Percentiles rank a stretch among this genome's conserved stretches.
Evolutionary conservation across 2,329 filamentous ascomycete genomes (phyloP).

Genomic region (Xylaria arbuscula): DNA sequence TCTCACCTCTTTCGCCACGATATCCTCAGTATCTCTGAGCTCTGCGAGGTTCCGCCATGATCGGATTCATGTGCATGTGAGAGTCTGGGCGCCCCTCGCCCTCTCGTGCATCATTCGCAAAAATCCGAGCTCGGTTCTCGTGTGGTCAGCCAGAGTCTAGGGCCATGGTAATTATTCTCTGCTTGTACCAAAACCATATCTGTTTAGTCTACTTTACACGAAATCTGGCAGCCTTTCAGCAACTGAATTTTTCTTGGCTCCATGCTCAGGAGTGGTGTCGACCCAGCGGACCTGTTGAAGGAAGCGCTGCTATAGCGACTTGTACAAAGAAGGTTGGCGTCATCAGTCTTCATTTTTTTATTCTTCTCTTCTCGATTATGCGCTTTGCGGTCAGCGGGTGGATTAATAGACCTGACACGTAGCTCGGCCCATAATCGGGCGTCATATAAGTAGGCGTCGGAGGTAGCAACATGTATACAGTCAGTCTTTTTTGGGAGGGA

Average conservation of each 20-base stretch:
- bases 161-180: conserved; percentile 39
- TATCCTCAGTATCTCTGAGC: conserved; percentile 20
- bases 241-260: conserved; percentile 7
- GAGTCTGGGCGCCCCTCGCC: conserved; percentile 31
- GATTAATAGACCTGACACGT: conserved; percentile 36
- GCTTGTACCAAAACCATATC: conserved; percentile 47
- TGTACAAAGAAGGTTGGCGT: conserved; percentile 34
- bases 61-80: conserved; percentile 29
- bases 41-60: conserved; percentile 26
- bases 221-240: not conserved
- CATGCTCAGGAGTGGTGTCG: conserved; percentile 17
- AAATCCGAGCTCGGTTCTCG: conserved; percentile 5
- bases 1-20: conserved; percentile 11
- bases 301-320: conserved; percentile 20
- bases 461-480: conserved; percentile 37
- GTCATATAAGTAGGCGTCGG: conserved; percentile 35
- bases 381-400: conserved; percentile 23
- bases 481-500: conserved; percentile 23
- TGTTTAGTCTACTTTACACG: conserved; percentile 29
- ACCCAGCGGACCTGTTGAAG: conserved; percentile 4
- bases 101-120: conserved; percentile 13
- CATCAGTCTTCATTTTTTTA: conserved; percentile 5
- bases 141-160: conserved; percentile 13
- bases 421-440: conserved; percentile 22
- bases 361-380: not conserved